Base-by-base conservation (phyloP, 2,329 filamentous ascomycete species). In the Neopestalotiopsis rosae region DNA sequence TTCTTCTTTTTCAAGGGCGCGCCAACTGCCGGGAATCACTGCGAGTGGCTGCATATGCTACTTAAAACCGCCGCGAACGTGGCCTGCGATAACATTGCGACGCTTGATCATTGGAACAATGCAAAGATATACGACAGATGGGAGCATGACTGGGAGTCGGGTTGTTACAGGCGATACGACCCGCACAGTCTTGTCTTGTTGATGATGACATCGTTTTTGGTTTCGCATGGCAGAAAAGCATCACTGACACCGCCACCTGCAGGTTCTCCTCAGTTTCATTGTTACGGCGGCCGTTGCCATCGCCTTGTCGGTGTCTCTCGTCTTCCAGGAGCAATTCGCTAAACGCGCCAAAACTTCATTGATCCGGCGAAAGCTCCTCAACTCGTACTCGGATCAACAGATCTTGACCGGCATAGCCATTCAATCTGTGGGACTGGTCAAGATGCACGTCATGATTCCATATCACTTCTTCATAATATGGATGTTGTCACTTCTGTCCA, bases 401-500 rank as follows among this genome's bases (percentile, higher is more conserved):
- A 89, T 92, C 77, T 81, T 92, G 67, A 90, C 89, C 20, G 90
- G 90, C 56, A 91, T 92, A 76, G 89, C 88, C n/a, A 88, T 92
- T 68, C 90, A 92, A 76, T 84, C 83, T 68, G 84, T 92, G 30
- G 90, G 87, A 0, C 84, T 92, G 1, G 87, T 87, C 4, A 89
- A 89, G 74, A 86, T 88, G 75, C 79, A 84, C 61, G 81, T 82
- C 5, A 85, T 92, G 76, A 84, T 90, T 0, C 86, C 89, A 0
- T 92, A 92, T 76, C 90, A 92, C 79, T 91, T 92, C 81, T 92
- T 92, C 81, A 85, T 92, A 67, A 87, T 92, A 72, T 92, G 90
- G 90, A 90, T 91, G 81, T 81, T 92, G 1, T 89, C 88, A 0
- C 79, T 91, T 13, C 82, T 92, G 7, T 89, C 89, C 17, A 91